Evolutionary conservation across 2,329 filamentous ascomycete species (phyloP).

Genomic region (Alternaria sp.): DNA sequence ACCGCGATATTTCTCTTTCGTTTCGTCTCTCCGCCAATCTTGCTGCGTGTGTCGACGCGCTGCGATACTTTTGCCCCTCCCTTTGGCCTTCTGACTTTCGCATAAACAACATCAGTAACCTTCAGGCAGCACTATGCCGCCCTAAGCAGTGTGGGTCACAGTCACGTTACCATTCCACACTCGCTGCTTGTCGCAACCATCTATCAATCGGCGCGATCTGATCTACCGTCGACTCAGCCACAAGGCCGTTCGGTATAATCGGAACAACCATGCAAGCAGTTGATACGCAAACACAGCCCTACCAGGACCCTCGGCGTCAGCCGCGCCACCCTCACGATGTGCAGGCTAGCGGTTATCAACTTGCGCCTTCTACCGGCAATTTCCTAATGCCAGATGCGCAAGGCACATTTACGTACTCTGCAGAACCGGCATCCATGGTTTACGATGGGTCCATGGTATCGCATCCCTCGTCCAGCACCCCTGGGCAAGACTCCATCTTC

Average conservation of each 20-base stretch:
- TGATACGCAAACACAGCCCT: slow-evolving; percentile 45
- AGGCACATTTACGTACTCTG: slow-evolving; percentile 47
- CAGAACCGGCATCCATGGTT: slow-evolving; percentile 45
- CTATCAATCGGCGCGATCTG: slow-evolving; percentile 15
- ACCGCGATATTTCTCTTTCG: slow-evolving; percentile 34
- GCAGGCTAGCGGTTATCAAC: slow-evolving; percentile 36
- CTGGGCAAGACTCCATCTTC: slow-evolving; percentile 41
- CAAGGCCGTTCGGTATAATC: slow-evolving; percentile 22
- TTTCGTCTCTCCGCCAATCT: slow-evolving; percentile 23
- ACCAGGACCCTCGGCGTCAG: slow-evolving; percentile 45
- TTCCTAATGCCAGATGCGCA: slow-evolving; percentile 43
- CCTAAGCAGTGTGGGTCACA: slow-evolving; percentile 34
- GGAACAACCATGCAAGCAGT: slow-evolving; percentile 40
- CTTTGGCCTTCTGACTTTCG: slow-evolving; percentile 25
- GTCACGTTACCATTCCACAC: slow-evolving; percentile 42
- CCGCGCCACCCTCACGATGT: slow-evolving; percentile 46
- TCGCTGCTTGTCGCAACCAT: slow-evolving; percentile 16
- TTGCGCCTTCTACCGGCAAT: slow-evolving; percentile 29
- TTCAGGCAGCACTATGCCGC: slow-evolving; percentile 47
- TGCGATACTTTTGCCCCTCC: slow-evolving; percentile 21
- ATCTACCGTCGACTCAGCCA: slow-evolving; percentile 33
- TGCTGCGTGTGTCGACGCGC: slow-evolving; percentile 23
- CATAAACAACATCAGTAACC: slow-evolving; percentile 26
- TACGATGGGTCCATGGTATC: slow-evolving; percentile 41
- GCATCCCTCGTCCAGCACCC: slow-evolving; percentile 29